A percentile compares a stretch with the other conserved stretches of the same genome.
Evolutionary conservation across 371 early-diverging fungal species (phyloP).

Genomic region (Dichotomocladium elegans): DNA sequence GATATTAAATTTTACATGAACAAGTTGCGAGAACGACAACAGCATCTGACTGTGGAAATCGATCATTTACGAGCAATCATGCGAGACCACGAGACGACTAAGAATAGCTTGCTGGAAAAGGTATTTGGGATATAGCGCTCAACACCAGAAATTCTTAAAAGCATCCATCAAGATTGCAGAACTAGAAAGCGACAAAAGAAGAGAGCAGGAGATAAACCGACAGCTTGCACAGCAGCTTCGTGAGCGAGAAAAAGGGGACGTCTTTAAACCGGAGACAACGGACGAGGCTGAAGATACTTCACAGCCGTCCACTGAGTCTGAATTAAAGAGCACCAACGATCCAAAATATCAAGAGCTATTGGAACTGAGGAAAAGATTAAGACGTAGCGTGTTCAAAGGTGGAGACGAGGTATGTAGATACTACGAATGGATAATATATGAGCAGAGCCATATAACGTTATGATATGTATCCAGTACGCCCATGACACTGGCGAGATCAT

Average conservation of each 20-base stretch:
- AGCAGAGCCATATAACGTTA: too few species aligned
- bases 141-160: not conserved
- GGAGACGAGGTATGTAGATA: slow-evolving; percentile 22
- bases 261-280: slow-evolving; percentile 1
- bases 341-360: slow-evolving; percentile 19
- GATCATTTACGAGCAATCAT: slow-evolving; percentile 14
- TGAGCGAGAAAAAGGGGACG: slow-evolving; percentile 15
- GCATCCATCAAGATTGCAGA: slow-evolving; percentile 22
- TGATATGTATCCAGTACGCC: slow-evolving; percentile 18
- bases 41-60: slow-evolving; percentile 19
- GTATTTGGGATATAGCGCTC: slow-evolving; percentile 1
- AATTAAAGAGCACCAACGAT: not conserved
- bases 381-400: slow-evolving; percentile 34
- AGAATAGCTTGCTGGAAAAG: slow-evolving; percentile 19
- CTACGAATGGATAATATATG: too few species aligned
- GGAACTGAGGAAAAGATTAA: slow-evolving; percentile 27
- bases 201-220: slow-evolving; percentile 15
- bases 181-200: slow-evolving; percentile 30
- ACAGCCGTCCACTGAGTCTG: not conserved
- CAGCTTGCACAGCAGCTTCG: slow-evolving; percentile 11
- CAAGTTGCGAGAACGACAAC: slow-evolving; percentile 14
- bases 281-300: not conserved
- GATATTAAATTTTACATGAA: too few species aligned
- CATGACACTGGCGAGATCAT: slow-evolving; percentile 32
- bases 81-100: slow-evolving; percentile 20